Base-by-base conservation (phyloP, 2,329 filamentous ascomycete species). In the Monosporascus sp. region DNA sequence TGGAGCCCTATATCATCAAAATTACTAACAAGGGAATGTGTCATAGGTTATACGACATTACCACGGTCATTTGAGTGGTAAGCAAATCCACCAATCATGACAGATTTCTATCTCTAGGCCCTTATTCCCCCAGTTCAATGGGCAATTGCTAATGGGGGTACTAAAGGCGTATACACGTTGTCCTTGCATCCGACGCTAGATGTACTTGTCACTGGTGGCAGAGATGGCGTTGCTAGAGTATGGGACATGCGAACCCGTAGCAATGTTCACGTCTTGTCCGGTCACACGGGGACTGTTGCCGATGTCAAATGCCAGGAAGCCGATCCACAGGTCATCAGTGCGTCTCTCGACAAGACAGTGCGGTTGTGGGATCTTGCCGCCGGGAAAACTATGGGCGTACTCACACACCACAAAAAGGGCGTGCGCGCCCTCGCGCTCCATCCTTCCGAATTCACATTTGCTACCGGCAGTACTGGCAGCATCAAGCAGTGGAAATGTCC, bases 401-500 rank as follows among this genome's bases (percentile, higher is more conserved):
- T 99, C 47, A 99, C 94, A 1, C 95, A 99, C 70, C 94, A 99
- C 81, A 99, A 99, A 70, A 97, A 97, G 75, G 92, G 93, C 52
- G 92, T 99, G 11, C 84, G 94, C 49, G 85, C 88, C 3, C 79
- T 99, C 14, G 83, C 90, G 11, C 80, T 87, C 3, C 94, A 99
- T 67, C 94, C 95, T 0, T 84, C 83, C 55, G 94, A 99, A 70
- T 99, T 96, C 68, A 99, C 95, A 0, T 99, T 99, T 68, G 94
- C 94, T 5, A 92, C 84, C 55, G 94, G 88, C 44, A 96, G 90
- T 65, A 92, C 93, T 0, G 88, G 89, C 24, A 92, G 89, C 68
- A 97, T 99, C 74, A 99, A 99, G 77, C 94, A 99, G 74, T 99
- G 94, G 93, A 97, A 97, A 70, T 97, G 92, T 61, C 95, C 95